Evolutionary conservation across 1,139 yeast genomes (phyloP), one percentile per base, ranked within the genome.

Genomic region (Arxiozyma telluris): DNA sequence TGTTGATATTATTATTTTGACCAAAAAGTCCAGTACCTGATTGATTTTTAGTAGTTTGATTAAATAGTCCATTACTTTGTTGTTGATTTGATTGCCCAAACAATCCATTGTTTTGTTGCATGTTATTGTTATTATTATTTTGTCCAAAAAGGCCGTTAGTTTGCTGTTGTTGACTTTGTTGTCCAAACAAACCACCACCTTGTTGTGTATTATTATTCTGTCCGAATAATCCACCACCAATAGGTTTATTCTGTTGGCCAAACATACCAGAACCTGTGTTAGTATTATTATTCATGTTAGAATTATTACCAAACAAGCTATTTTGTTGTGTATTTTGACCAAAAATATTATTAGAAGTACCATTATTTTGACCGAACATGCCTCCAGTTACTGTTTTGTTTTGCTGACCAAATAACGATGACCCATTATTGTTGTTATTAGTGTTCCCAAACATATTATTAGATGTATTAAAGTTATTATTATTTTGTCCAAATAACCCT

Each of bases 11-110:
- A 18, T 44, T 57, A 53, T 56, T 60, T 56, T 57, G 62, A 20
- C 76, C 76, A 61, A 72, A 72, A 41, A 71, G 59, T 5, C 75
- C 72, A 18, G 54, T 54, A 21, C 53, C n/a, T 42, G 53, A 27
- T 7, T 22, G 17, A n/a, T 38, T 47, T 34, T 38, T 4, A 39
- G 43, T 11, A n/a, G 23, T 4, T n/a, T 34, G 41, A 53, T 77
- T 79, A 60, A 71, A 73, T 9, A 71, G 67, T 15, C 75, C 74
- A 56, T 64, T 57, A 9, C 50, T 55, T 46, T 57, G 53, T 55
- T 48, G 55, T 54, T 57, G 62, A 20, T 51, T 52, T 21, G 39
- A 50, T 43, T 44, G 49, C 54, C 76, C 75, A 59, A 72, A 72
- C 42, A 71, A 55, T 1, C 73, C 70, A 18, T 62, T 54, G 53